Evolutionary conservation across 192 early-diverging fungal genomes (phyloP).

Genomic region (Linnemannia schmuckeri): DNA sequence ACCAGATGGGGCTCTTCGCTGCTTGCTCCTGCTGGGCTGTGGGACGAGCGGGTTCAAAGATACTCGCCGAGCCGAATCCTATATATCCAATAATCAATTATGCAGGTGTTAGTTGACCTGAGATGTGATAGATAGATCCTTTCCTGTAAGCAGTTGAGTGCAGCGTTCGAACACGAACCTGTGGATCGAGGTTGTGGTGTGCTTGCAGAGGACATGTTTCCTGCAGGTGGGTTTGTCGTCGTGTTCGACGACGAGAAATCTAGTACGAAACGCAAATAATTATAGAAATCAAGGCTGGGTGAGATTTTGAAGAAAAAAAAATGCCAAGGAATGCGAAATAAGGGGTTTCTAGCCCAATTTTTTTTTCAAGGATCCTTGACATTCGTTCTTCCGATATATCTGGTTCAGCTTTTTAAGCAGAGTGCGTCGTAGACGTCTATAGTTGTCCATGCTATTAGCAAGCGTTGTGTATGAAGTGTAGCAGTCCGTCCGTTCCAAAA

Average conservation of each 20-base stretch:
- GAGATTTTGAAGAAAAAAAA: neutral
- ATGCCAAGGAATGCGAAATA: constrained; percentile 27
- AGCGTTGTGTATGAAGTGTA: neutral
- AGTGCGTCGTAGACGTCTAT: neutral
- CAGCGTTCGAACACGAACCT: constrained; percentile 7
- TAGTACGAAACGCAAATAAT: neutral
- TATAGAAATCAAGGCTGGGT: neutral
- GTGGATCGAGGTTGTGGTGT: constrained; percentile 38
- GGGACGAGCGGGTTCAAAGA: constrained; percentile 22
- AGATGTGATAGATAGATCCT: neutral
- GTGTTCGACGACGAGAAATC: constrained; percentile 39
- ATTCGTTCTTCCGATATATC: neutral
- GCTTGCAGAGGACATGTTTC: constrained; percentile 34
- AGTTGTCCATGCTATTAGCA: neutral
- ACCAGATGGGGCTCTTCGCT: constrained; percentile 80
- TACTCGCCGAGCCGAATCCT: constrained; percentile 34
- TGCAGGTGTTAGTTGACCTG: neutral
- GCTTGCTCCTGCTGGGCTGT: constrained; percentile 25
- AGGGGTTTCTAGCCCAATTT: constrained; percentile 9
- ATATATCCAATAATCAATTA: neutral
- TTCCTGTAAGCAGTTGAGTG: neutral
- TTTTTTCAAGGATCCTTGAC: neutral
- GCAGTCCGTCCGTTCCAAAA: neutral
- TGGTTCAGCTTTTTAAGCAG: neutral
- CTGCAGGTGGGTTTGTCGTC: constrained; percentile 24